Conservation (phyloP, 2,329 filamentous ascomycete species). For the Colletotrichum endophyticum region DNA sequence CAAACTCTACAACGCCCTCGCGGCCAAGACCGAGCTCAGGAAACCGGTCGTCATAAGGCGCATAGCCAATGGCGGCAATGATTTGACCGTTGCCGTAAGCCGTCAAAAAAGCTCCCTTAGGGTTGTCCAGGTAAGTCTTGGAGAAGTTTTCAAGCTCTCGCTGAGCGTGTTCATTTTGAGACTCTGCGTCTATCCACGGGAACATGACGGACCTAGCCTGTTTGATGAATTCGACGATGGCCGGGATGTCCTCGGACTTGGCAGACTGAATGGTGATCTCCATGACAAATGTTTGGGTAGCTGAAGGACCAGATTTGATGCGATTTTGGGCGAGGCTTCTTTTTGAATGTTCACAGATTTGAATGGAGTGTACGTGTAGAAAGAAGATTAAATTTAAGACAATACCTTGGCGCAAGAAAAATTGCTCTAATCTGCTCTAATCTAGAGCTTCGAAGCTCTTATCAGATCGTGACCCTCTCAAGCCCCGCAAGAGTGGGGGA, state of each 20-base stretch:
- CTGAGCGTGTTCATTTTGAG: conserved; percentile 17
- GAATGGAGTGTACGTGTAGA: not conserved
- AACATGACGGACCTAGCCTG: conserved; percentile 31
- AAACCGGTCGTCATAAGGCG: conserved; percentile 29
- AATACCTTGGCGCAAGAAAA: not conserved
- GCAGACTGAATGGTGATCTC: conserved; percentile 19
- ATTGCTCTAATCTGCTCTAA: not conserved
- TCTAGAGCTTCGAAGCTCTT: not conserved
- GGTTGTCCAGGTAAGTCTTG: conserved; percentile 25
- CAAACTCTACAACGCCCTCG: conserved; percentile 27
- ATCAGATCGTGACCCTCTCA: not conserved
- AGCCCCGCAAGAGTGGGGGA: not conserved
- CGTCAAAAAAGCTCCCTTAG: conserved; percentile 24
- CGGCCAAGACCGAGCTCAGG: conserved; percentile 21
- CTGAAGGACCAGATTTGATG: not conserved
- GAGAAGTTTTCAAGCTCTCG: conserved; percentile 25
- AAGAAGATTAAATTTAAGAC: not conserved
- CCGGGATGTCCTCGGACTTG: conserved; percentile 23
- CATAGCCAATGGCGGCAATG: conserved; percentile 29
- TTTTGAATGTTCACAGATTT: fast-evolving
- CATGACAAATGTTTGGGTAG: not conserved
- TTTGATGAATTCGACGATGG: conserved; percentile 26
- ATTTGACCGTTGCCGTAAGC: conserved; percentile 20
- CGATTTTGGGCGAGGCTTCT: fast-evolving
- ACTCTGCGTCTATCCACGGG: conserved; percentile 26